Evolutionary conservation across 192 early-diverging fungal species (phyloP).

Genomic region (Borealophlyctis nickersoniae): DNA sequence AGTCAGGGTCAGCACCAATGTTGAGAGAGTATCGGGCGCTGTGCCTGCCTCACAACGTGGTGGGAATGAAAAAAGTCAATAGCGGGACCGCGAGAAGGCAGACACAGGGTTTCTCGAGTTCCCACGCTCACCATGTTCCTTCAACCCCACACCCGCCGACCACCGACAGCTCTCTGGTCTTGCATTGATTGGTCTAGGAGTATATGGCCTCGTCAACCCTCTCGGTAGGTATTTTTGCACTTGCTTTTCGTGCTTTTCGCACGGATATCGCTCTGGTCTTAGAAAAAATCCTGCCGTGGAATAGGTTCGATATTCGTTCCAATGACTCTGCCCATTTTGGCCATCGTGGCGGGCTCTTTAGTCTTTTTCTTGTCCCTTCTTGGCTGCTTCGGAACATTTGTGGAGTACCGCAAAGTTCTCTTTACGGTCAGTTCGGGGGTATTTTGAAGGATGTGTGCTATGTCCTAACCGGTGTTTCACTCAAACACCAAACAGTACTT

Average conservation of each 20-base stretch:
- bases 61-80: too few relatives aligned
- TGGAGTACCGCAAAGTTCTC: constrained; percentile 7
- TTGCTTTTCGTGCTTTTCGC: too few relatives aligned
- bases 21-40: not conserved
- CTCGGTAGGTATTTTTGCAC: constrained; percentile 16
- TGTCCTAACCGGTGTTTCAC: too few relatives aligned
- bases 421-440: constrained; percentile 5
- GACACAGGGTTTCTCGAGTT: too few relatives aligned
- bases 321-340: constrained; percentile 35
- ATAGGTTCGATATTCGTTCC: constrained; percentile 35
- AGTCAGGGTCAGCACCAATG: not conserved
- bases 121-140: too few relatives aligned
- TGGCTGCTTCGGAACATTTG: constrained; percentile 41
- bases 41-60: not conserved
- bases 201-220: constrained; percentile 35
- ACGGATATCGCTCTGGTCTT: too few relatives aligned
- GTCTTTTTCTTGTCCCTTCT: constrained; percentile 43
- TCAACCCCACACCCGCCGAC: too few relatives aligned
- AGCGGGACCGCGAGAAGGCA: too few relatives aligned
- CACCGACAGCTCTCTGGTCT: constrained; percentile 20
- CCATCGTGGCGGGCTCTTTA: constrained; percentile 36
- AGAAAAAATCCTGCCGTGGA: not conserved
- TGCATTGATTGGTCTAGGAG: constrained; percentile 32
- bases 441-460: too few relatives aligned
- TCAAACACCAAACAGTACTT: constrained; percentile 15